Conservation (phyloP, 805 yeast genomes). For the Teunomyces gatunensis region DNA sequence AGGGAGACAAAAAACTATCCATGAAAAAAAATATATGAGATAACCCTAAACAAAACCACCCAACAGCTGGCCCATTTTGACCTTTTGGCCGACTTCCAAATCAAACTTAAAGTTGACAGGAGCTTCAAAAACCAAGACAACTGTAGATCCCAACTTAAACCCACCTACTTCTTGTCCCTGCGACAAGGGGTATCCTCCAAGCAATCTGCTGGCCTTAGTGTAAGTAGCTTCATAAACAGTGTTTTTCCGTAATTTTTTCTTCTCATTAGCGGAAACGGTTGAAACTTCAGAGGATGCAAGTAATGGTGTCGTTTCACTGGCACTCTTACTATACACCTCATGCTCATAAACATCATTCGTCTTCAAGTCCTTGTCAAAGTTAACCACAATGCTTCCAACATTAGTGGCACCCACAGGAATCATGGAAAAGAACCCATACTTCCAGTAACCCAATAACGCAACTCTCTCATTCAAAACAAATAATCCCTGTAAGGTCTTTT, state of each 20-base stretch:
- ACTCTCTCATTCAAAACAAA: slow-evolving; percentile 94
- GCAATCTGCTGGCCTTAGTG: slow-evolving; percentile 65
- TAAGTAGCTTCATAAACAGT: slow-evolving; percentile 95
- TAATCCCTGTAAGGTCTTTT: slow-evolving; percentile 77
- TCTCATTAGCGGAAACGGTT: slow-evolving; percentile 12
- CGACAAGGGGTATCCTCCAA: slow-evolving; percentile 84
- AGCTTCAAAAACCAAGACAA: slow-evolving; percentile 96
- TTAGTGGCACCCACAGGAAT: slow-evolving; percentile 99
- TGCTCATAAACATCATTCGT: slow-evolving; percentile 75
- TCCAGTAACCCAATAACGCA: slow-evolving; percentile 93
- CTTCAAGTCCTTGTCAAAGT: slow-evolving; percentile 84
- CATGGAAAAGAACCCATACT: slow-evolving; percentile 95
- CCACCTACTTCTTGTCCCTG: slow-evolving; percentile 98
- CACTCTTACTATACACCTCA: slow-evolving; percentile 23
- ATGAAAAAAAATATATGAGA: not conserved
- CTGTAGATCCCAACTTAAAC: slow-evolving; percentile 91
- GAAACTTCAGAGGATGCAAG: not conserved
- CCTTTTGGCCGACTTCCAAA: slow-evolving; percentile 68
- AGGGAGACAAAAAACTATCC: too few species aligned
- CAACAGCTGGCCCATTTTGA: slow-evolving; percentile 79
- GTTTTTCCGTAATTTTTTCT: slow-evolving; percentile 54
- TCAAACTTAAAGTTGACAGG: slow-evolving; percentile 75
- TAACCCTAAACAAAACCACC: slow-evolving; percentile 44
- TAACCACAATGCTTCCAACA: slow-evolving; percentile 90
- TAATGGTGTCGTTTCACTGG: slow-evolving; percentile 33